Conservation (phyloP, 2,329 filamentous ascomycete genomes). For the Cadophora gregata region DNA sequence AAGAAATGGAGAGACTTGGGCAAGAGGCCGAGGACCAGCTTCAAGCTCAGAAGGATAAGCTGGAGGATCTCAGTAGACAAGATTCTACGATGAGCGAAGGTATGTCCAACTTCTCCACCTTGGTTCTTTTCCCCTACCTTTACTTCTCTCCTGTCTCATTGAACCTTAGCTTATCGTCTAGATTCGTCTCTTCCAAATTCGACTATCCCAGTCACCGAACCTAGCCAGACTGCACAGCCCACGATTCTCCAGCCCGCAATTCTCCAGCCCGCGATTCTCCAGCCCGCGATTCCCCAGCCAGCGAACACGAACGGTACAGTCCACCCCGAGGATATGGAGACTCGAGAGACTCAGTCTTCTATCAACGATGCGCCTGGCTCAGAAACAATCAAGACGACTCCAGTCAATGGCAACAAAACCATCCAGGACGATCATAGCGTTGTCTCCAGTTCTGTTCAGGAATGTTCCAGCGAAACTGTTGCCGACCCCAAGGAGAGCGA, state of each 20-base stretch:
- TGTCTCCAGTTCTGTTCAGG: neutral
- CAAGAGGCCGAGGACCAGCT: conserved; percentile 46
- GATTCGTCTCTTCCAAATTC: neutral
- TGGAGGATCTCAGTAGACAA: conserved; percentile 40
- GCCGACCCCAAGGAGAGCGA: neutral
- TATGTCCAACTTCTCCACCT: conserved; percentile 30
- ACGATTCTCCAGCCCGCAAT: neutral
- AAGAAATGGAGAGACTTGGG: conserved; percentile 44
- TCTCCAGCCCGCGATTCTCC: neutral
- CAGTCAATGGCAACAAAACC: neutral
- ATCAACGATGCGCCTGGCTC: neutral
- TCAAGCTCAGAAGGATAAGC: conserved; percentile 44
- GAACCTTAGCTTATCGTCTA: neutral
- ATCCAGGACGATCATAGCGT: neutral
- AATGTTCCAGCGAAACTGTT: neutral
- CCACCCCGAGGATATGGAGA: neutral
- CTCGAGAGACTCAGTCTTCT: neutral
- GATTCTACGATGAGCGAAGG: conserved; percentile 34
- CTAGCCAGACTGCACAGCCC: neutral
- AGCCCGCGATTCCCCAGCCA: neutral
- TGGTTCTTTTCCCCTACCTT: conserved; percentile 9
- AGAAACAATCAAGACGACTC: neutral
- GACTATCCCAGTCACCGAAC: neutral
- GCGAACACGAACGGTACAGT: neutral
- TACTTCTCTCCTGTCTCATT: neutral